These are phyloP conservation scores for Agaricus blazei DNA, from an alignment of 768 basidiomycete species.

Conservation along the genomic window DNA sequence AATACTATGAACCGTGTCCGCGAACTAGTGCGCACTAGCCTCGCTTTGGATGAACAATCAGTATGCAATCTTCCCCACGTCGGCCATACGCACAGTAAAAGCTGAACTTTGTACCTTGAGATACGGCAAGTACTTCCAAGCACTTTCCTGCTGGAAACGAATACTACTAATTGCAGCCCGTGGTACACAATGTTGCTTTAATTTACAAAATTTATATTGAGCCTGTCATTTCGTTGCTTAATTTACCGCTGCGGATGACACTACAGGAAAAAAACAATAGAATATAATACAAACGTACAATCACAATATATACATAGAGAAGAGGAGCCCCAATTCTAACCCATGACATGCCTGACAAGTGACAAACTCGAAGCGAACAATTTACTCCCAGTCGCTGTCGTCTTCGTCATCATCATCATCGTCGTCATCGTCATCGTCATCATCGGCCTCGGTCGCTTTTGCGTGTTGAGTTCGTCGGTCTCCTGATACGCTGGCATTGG, in stretches of 20 bases:
- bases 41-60: too few relatives aligned
- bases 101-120: too few relatives aligned
- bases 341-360: background rate
- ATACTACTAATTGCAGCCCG: too few relatives aligned
- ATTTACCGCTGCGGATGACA: too few relatives aligned
- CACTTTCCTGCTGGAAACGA: too few relatives aligned
- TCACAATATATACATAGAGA: background rate
- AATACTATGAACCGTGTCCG: too few relatives aligned
- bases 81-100: background rate
- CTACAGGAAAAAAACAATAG: too few relatives aligned
- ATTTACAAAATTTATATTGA: too few relatives aligned
- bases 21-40: too few relatives aligned
- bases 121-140: too few relatives aligned
- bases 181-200: too few relatives aligned
- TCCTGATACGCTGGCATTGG: slow-evolving; percentile 41
- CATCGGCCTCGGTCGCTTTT: slow-evolving; percentile 20
- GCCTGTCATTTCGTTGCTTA: too few relatives aligned
- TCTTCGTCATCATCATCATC: slow-evolving; percentile 22
- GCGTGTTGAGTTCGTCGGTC: slow-evolving; percentile 23
- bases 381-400: slow-evolving; percentile 66
- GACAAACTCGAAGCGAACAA: background rate
- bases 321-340: background rate
- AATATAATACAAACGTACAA: background rate
- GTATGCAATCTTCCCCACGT: background rate
- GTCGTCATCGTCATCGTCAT: slow-evolving; percentile 13